These are phyloP conservation scores for Nematocida sp. DNA, from an alignment of 371 early-diverging fungal genomes.

Conservation along the genomic window DNA sequence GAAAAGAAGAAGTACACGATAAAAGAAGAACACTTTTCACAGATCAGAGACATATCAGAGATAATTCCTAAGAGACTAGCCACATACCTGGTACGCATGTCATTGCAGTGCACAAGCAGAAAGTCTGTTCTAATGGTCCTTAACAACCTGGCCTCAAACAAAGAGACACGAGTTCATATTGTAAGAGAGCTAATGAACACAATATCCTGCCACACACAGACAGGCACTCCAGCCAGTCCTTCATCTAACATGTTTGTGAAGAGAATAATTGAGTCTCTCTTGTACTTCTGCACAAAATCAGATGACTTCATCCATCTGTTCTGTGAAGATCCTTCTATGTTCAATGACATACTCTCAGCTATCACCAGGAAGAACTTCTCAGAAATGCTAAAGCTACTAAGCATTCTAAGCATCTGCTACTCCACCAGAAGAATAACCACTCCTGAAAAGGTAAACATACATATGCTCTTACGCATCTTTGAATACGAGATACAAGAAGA, in stretches of 20 bases:
- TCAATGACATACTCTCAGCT: conserved; percentile 1
- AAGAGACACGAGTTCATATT: not conserved
- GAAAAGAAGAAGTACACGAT: conserved; percentile 14
- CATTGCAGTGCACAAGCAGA: conserved; percentile 34
- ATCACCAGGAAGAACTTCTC: conserved; percentile 1
- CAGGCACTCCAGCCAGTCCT: not conserved
- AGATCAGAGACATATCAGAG: conserved; percentile 1
- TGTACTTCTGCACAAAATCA: conserved; percentile 29
- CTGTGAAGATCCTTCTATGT: not conserved
- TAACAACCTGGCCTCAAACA: conserved; percentile 10
- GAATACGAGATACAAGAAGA: conserved; percentile 25
- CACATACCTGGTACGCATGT: conserved; percentile 15
- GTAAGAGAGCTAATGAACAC: not conserved
- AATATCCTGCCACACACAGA: not conserved
- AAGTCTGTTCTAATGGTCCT: conserved; percentile 29
- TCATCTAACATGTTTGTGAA: not conserved
- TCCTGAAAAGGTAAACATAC: not conserved
- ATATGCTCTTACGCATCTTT: conserved; percentile 5
- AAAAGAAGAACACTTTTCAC: not conserved
- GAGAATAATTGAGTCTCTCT: conserved; percentile 16
- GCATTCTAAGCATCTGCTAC: conserved; percentile 24
- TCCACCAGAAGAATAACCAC: not conserved
- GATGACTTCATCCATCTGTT: conserved; percentile 20
- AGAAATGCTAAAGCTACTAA: conserved; percentile 14
- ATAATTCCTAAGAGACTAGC: not conserved